Percentiles rank a stretch among this genome's conserved stretches.
Evolutionary conservation across 2,329 filamentous ascomycete species (phyloP).

Genomic region (Orbilia ellipsospora): DNA sequence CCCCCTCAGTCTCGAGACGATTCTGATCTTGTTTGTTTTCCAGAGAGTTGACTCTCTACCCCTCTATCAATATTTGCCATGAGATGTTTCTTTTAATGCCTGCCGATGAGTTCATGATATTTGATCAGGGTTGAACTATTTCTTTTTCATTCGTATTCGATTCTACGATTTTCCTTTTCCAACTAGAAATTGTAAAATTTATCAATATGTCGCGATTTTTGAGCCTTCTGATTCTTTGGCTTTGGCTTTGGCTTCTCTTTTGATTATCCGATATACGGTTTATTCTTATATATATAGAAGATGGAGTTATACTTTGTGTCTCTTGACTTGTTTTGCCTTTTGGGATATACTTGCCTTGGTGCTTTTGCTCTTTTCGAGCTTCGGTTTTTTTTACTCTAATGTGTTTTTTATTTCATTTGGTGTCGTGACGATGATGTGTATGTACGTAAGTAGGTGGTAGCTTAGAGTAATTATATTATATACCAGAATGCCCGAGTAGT

Average conservation of each 20-base stretch:
- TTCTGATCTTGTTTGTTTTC: not conserved
- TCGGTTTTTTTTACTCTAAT: no score
- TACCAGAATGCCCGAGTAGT: no score
- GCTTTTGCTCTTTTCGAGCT: no score
- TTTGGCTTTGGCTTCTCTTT: not conserved
- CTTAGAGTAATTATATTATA: no score
- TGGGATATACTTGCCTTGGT: no score
- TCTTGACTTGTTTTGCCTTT: not conserved
- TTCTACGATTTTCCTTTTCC: conserved; percentile 19
- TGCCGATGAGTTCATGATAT: conserved; percentile 33
- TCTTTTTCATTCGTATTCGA: conserved; percentile 16
- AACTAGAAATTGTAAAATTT: conserved; percentile 1
- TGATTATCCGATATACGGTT: conserved; percentile 16
- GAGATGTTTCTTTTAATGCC: conserved; percentile 42
- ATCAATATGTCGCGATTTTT: not conserved
- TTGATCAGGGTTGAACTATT: conserved; percentile 17
- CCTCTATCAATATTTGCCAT: conserved; percentile 8
- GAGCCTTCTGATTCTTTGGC: not conserved
- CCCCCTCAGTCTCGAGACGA: not conserved
- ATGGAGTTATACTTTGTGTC: conserved; percentile 10
- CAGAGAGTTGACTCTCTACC: not conserved
- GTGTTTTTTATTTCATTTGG: no score
- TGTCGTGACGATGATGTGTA: no score
- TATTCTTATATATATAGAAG: conserved; percentile 26
- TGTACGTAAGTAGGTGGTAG: no score